A percentile compares a stretch with the other conserved stretches of the same genome.
Conservation (phyloP, 768 basidiomycete species). For the Lactarius akahatsu region DNA sequence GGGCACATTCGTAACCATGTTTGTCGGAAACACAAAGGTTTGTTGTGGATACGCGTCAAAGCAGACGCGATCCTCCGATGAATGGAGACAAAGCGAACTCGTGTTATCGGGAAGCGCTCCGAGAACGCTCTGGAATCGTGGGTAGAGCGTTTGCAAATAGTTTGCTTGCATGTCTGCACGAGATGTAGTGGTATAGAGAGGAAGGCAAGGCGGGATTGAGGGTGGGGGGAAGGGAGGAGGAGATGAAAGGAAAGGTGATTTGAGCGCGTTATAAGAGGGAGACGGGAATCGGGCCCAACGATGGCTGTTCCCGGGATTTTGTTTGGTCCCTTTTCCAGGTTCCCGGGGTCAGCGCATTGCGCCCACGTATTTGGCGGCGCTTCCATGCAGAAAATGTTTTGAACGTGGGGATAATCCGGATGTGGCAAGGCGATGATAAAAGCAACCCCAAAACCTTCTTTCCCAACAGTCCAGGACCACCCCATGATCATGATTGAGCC, state of each 20-base stretch:
- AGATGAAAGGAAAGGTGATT: conserved; percentile 11
- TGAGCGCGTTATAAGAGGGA: conserved; percentile 12
- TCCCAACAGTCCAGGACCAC: neutral
- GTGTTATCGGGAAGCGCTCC: neutral
- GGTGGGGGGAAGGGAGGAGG: conserved; percentile 9
- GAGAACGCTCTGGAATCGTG: neutral
- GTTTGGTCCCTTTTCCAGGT: conserved; percentile 19
- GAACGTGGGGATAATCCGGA: neutral
- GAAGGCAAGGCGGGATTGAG: neutral
- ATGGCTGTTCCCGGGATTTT: conserved; percentile 23
- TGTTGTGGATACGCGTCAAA: neutral
- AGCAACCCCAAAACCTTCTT: conserved; percentile 16
- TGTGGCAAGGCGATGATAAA: neutral
- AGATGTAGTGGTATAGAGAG: neutral
- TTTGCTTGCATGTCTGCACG: neutral
- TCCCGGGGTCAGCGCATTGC: neutral
- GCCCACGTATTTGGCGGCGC: conserved; percentile 19
- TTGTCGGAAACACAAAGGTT: neutral
- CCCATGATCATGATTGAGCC: neutral
- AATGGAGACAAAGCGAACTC: neutral
- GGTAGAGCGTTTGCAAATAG: neutral
- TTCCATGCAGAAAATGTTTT: neutral
- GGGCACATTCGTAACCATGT: fast-evolving
- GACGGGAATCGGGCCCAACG: neutral
- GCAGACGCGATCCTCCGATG: neutral